A percentile compares a stretch with the other conserved stretches of the same genome.
These are phyloP conservation scores for Tillandsia leiboldiana DNA, from an alignment of 176 grass and related monocot genomes.

Conservation along the genomic window DNA sequence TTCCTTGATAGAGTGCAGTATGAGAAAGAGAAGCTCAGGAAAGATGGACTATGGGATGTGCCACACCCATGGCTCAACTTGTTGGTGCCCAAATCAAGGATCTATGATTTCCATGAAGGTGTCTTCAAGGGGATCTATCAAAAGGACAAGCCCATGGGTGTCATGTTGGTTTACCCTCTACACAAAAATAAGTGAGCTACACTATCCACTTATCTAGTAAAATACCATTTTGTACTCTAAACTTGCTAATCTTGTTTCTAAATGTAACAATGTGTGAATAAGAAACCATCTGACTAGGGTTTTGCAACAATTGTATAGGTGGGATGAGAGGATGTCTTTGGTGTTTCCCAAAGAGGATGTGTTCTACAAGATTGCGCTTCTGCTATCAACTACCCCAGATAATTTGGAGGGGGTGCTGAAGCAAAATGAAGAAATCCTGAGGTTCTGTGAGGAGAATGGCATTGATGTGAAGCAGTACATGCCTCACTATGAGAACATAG, in stretches of 20 bases:
- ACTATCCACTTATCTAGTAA: not conserved
- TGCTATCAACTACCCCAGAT: conserved; percentile 17
- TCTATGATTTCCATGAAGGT: conserved; percentile 23
- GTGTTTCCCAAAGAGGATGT: conserved; percentile 17
- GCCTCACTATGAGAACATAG: conserved; percentile 17
- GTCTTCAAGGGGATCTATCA: conserved; percentile 33
- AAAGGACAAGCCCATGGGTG: conserved; percentile 15
- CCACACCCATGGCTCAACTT: conserved; percentile 54
- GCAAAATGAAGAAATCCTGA: conserved; percentile 24
- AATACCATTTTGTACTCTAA: not conserved
- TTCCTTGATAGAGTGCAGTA: conserved; percentile 30
- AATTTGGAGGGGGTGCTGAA: conserved; percentile 18
- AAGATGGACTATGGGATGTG: conserved; percentile 19
- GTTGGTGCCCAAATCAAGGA: conserved; percentile 34
- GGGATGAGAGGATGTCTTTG: conserved; percentile 34
- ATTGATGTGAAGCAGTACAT: conserved; percentile 40
- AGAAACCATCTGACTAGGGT: too few relatives aligned
- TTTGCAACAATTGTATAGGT: conserved; percentile 2
- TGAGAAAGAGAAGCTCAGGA: conserved; percentile 19
- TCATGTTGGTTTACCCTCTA: conserved; percentile 58
- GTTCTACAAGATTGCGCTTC: conserved; percentile 40
- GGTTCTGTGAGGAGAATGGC: conserved; percentile 8
- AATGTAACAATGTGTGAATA: too few relatives aligned
- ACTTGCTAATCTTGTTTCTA: too few relatives aligned
- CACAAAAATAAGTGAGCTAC: conserved; percentile 20